phyloP scores from a whole-genome alignment of 116 monocot species.

The Dioscorea cayenensis region DNA sequence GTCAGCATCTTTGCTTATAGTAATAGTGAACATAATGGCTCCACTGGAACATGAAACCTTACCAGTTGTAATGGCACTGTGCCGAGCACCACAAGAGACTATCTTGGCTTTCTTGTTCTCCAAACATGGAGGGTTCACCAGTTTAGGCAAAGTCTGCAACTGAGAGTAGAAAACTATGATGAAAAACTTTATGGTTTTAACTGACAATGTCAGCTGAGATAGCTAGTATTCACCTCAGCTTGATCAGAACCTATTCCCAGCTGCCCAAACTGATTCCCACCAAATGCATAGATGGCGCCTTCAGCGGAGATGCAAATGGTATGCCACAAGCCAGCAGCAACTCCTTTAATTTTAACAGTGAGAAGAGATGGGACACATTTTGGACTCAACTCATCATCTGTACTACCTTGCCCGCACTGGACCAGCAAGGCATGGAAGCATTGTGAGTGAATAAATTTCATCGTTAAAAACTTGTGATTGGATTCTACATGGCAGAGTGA shows the following conservation, averaged over 20 bases:
- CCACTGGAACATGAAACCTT: neutral
- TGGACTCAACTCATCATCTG: conserved; percentile 90
- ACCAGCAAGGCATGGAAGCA: conserved; percentile 6
- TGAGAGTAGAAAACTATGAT: neutral
- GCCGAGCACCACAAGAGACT: conserved; percentile 88
- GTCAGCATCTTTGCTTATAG: neutral
- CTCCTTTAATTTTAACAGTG: conserved; percentile 56
- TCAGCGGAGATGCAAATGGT: conserved; percentile 79
- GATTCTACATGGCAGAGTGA: neutral
- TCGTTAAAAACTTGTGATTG: neutral
- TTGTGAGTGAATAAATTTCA: too few relatives aligned
- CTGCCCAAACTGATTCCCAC: conserved; percentile 98
- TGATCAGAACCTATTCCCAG: conserved; percentile 86
- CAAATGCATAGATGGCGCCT: conserved; percentile 93
- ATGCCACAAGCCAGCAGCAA: conserved; percentile 94
- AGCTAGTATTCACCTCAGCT: conserved; percentile 47
- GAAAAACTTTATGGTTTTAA: neutral
- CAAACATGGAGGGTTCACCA: conserved; percentile 63
- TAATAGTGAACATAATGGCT: neutral
- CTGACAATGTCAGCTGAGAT: too few relatives aligned
- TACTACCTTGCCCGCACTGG: conserved; percentile 93
- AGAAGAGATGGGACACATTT: conserved; percentile 85
- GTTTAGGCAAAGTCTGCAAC: conserved; percentile 70
- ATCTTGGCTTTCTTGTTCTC: conserved; percentile 57
- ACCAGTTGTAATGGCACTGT: conserved; percentile 81